phyloP scores from a whole-genome alignment of 2,329 filamentous ascomycete genomes.

The Didymella exigua region DNA sequence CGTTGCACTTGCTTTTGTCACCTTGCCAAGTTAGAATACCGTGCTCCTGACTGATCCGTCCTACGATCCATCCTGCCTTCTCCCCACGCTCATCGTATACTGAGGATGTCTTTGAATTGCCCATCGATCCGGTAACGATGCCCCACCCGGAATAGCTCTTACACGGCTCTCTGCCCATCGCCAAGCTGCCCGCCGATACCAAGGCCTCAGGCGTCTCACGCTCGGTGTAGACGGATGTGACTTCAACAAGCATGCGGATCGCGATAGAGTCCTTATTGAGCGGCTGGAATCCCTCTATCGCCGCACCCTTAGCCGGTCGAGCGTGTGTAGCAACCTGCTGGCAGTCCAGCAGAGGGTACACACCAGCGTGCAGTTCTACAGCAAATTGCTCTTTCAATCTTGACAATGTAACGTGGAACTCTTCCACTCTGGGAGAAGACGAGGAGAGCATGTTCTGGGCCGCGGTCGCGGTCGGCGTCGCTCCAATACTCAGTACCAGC shows the following conservation, averaged over 20 bases:
- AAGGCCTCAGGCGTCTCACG: constrained; percentile 64
- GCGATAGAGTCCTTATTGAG: constrained; percentile 65
- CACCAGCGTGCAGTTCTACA: constrained; percentile 76
- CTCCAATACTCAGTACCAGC: constrained; percentile 71
- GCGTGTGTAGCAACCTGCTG: constrained; percentile 79
- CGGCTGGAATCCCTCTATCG: constrained; percentile 28
- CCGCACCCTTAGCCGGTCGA: constrained; percentile 44
- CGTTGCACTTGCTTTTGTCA: constrained; percentile 33
- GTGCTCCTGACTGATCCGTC: constrained; percentile 77
- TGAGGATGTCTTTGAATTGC: constrained; percentile 24
- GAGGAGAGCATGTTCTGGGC: constrained; percentile 62
- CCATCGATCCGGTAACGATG: constrained; percentile 65
- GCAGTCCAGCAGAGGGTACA: constrained; percentile 76
- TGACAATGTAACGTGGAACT: constrained; percentile 51
- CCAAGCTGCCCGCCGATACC: constrained; percentile 70
- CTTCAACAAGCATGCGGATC: constrained; percentile 72
- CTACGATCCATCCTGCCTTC: constrained; percentile 67
- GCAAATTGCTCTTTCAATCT: constrained; percentile 38
- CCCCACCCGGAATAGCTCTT: constrained; percentile 75
- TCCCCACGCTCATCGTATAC: constrained; percentile 36
- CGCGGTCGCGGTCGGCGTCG: constrained; percentile 74
- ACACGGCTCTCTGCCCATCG: constrained; percentile 74
- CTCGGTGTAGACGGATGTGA: constrained; percentile 68
- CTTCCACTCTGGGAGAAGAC: constrained; percentile 44
- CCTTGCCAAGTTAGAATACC: constrained; percentile 70